Conservation (phyloP, 2,329 filamentous ascomycete species). For the Botrytis hyacinthi region DNA sequence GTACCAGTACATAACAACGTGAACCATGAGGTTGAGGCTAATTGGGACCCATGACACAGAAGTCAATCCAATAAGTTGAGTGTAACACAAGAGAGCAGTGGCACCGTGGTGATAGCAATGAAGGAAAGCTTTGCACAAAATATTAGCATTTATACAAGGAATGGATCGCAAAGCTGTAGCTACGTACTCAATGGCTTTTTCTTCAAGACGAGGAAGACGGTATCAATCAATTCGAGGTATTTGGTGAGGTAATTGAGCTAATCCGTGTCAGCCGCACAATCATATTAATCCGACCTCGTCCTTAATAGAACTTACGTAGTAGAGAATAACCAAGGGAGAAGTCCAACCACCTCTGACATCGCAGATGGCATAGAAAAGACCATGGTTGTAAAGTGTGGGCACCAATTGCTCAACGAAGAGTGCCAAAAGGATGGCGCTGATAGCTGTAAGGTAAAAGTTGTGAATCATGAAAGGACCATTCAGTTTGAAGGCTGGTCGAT, state of each 20-base stretch:
- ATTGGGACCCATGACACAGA: constrained; percentile 95
- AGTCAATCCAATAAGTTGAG: constrained; percentile 88
- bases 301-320: constrained; percentile 73
- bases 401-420: constrained; percentile 91
- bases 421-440: constrained; percentile 75
- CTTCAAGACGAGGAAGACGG: constrained; percentile 96
- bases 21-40: constrained; percentile 85
- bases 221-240: constrained; percentile 93
- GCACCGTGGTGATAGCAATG: constrained; percentile 99
- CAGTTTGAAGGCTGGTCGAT: constrained; percentile 79
- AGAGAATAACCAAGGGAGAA: constrained; percentile 85
- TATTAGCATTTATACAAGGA: constrained; percentile 37
- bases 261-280: constrained; percentile 41
- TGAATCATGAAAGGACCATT: constrained; percentile 90
- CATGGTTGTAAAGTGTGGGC: constrained; percentile 74
- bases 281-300: background rate
- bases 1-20: constrained; percentile 99
- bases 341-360: constrained; percentile 83
- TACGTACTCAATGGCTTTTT: constrained; percentile 90
- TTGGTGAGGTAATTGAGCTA: constrained; percentile 98
- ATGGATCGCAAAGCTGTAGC: background rate
- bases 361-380: constrained; percentile 89
- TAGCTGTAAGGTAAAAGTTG: constrained; percentile 88
- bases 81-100: constrained; percentile 96
- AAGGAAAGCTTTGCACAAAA: constrained; percentile 68